Evolutionary conservation across 2,329 filamentous ascomycete genomes (phyloP), one percentile per base, ranked within the genome.

Genomic region (Elsinoe fawcettii): DNA sequence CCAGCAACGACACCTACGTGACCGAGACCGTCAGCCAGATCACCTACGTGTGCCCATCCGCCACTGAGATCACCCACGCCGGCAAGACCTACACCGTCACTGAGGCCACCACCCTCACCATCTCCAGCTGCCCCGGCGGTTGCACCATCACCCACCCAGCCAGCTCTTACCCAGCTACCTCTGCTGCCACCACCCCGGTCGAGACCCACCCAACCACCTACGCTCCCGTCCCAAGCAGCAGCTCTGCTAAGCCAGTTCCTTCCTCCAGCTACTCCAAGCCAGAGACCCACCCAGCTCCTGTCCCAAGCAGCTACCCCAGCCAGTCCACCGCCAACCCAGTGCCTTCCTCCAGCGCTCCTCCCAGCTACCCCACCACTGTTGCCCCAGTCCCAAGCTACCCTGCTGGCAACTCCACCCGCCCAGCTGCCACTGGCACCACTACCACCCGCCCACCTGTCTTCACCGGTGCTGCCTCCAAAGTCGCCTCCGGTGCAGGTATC

Each of bases 391-490:
- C 60, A 22, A 56, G 53, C 60, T 58, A 58, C 46, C 53, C 43
- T 16, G 34, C 54, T 37, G 51, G 30, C 53, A 55, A 39, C 46
- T 8, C 59, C 43, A 46, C 57, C 51, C 36, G 22, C 11, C 44
- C 30, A 23, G 53, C 43, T 22, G 53, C 56, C 47, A 60, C 51
- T 41, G 53, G n/a, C 41, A 62, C 63, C 32, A 63, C 63, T 62
- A 67, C 66, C 60, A 65, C 66, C 57, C 64, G 66, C 61, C 64
- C 66, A 25, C 54, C 64, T 27, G 61, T 67, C 23, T 79, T 74
- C 75, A 79, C 77, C 59, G 79, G 77, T 57, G 79, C 47, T 22
- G 78, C 77, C 65, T 71, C 72, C 67, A 75, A 77, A 71, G 72
- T 70, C 39, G 74, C 77, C 70, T 72, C 70, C 37, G 77, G 76